A percentile compares a stretch with the other conserved stretches of the same genome.
phyloP scores from a whole-genome alignment of 2,329 filamentous ascomycete genomes.

The Colletotrichum spaethianum region DNA sequence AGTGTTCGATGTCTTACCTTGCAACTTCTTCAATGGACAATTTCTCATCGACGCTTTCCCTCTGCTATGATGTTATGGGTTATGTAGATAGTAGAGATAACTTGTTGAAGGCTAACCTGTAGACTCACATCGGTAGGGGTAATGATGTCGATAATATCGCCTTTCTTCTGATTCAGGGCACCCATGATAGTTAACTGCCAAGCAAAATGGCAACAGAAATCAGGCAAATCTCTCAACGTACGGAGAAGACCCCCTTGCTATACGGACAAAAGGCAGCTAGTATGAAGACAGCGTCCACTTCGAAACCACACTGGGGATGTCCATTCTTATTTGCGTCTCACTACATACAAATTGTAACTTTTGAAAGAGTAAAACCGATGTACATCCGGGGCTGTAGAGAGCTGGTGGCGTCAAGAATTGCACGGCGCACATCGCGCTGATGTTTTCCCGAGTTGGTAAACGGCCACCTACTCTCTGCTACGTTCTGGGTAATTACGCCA shows the following conservation, averaged over 20 bases:
- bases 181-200: not conserved
- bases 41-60: conserved; percentile 21
- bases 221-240: no score
- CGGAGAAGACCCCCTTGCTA: no score
- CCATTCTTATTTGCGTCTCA: not conserved
- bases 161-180: conserved; percentile 7
- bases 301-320: not conserved
- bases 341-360: not conserved
- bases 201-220: not conserved
- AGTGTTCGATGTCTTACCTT: not conserved
- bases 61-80: not conserved
- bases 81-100: accelerated
- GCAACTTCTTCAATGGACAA: conserved; percentile 27
- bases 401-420: not conserved
- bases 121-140: not conserved
- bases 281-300: not conserved
- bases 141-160: conserved; percentile 10
- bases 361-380: not conserved
- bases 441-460: not conserved
- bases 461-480: not conserved
- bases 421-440: not conserved
- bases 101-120: not conserved
- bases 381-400: not conserved
- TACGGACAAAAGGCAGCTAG: no score
- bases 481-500: no score